Evolutionary conservation across 306 rosid species (phyloP), one percentile per base, ranked within the genome.

Genomic region (Senna siamea): DNA sequence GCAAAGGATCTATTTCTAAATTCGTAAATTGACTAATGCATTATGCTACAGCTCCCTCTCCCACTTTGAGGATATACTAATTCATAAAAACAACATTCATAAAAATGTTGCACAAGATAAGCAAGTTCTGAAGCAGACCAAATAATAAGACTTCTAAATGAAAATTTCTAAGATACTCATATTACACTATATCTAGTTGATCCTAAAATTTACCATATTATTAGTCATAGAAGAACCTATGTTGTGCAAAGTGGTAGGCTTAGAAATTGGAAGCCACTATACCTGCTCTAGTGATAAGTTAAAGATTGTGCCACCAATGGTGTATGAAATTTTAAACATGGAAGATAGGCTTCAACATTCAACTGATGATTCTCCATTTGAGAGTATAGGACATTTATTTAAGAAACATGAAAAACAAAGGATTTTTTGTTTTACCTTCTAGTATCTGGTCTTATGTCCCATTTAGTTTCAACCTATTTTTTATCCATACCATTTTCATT

Each of bases 401-500:
- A 6, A 11, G 20, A 40, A 70, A 34, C 35, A 46, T 30, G 41
- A 14, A 47, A 47, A 9, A 26, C 9, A 38, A 52, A 34, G 30
- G 58, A 38, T 59, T 12, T 32, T 59, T 58, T 58, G 43, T 9
- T 67, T 70, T 46, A 90, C 91, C 88, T 83, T 85, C 74, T 79
- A 88, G 17, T 70, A 88, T 85, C 60, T 56, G 69, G 7, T 81
- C 87, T 78, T 50, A 81, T 30, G 90, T 90, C 86, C 69, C 77
- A 38, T 90, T 88, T 72, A 77, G 85, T 52, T 23, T 61, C 43
- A 90, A 71, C 78, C 80, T 77, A 35, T 72, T 88, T 79, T 77
- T 77, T 53, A 90, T 90, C 96, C 92, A 85, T 38, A 77, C 76
- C 22, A 89, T 90, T n/a, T 83, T 82, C 97, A 89, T 91, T 84